phyloP scores from a whole-genome alignment of 2,329 filamentous ascomycete species.

The Ophiosphaerella korrae region DNA sequence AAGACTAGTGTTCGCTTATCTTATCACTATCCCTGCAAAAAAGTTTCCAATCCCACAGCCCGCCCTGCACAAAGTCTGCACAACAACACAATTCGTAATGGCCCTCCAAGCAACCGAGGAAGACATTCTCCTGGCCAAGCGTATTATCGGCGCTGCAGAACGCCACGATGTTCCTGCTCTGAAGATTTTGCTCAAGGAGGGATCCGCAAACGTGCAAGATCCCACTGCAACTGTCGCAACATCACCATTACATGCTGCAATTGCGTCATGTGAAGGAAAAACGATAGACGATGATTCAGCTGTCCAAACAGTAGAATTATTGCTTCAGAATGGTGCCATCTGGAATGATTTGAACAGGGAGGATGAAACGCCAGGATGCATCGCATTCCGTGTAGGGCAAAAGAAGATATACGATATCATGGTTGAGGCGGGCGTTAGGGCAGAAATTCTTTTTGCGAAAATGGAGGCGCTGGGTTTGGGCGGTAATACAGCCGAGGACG shows the following conservation, averaged over 20 bases:
- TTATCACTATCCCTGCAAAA: slow-evolving; percentile 18
- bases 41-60: slow-evolving; percentile 11
- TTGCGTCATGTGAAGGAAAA: slow-evolving; percentile 38
- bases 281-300: slow-evolving; percentile 31
- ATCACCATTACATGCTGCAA: slow-evolving; percentile 45
- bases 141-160: slow-evolving; percentile 44
- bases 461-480: slow-evolving; percentile 41
- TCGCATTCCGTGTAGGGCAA: slow-evolving; percentile 40
- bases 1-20: slow-evolving; percentile 15
- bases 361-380: slow-evolving; percentile 47
- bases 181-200: slow-evolving; percentile 42
- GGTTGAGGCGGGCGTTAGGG: slow-evolving; percentile 45
- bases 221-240: slow-evolving; percentile 40
- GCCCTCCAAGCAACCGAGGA: slow-evolving; percentile 42
- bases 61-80: slow-evolving; percentile 14
- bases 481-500: slow-evolving; percentile 23
- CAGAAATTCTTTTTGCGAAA: slow-evolving; percentile 42
- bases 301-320: slow-evolving; percentile 35
- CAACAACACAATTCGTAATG: slow-evolving; percentile 27
- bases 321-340: slow-evolving; percentile 46
- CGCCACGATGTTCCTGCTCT: slow-evolving; percentile 42
- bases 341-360: slow-evolving; percentile 47
- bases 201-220: slow-evolving; percentile 46
- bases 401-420: slow-evolving; percentile 44
- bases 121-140: slow-evolving; percentile 44